These are phyloP conservation scores for Daldinia caldariorum DNA, from an alignment of 495 filamentous ascomycete species.

Conservation along the genomic window DNA sequence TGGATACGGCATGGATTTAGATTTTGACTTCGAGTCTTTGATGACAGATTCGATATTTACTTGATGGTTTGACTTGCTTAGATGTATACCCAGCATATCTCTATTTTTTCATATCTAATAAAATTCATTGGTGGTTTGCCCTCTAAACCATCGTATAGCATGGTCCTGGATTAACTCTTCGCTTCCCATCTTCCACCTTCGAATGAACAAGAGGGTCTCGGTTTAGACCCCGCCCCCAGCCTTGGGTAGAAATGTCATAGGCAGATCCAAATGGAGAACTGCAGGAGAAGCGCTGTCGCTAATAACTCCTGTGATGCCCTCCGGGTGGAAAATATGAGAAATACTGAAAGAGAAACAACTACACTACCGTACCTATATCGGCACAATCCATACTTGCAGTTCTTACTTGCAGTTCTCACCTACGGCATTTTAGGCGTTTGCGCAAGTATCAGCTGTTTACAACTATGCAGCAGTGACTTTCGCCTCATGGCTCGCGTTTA, in stretches of 20 bases:
- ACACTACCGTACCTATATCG: not conserved
- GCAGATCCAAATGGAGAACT: not conserved
- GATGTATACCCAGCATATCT: not conserved
- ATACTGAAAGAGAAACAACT: not conserved
- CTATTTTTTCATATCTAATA: too few species aligned
- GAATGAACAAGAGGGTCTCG: too few species aligned
- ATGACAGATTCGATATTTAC: constrained; percentile 26
- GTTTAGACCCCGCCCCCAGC: too few species aligned
- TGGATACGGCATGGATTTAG: constrained; percentile 36
- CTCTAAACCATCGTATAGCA: too few species aligned
- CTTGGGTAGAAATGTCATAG: too few species aligned
- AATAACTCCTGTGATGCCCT: not conserved
- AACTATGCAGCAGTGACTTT: too few species aligned
- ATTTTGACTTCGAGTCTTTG: constrained; percentile 40
- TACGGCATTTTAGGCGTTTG: too few species aligned
- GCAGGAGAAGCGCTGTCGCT: not conserved
- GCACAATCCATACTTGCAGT: not conserved
- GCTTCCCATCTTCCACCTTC: too few species aligned
- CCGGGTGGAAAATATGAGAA: not conserved
- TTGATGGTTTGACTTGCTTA: constrained; percentile 3
- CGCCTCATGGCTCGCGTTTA: too few species aligned
- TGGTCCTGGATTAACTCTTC: too few species aligned
- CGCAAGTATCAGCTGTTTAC: too few species aligned
- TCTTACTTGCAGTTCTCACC: not conserved
- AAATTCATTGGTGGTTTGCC: too few species aligned